phyloP scores from a whole-genome alignment of 306 rosid species.

The Bauhinia variegata region DNA sequence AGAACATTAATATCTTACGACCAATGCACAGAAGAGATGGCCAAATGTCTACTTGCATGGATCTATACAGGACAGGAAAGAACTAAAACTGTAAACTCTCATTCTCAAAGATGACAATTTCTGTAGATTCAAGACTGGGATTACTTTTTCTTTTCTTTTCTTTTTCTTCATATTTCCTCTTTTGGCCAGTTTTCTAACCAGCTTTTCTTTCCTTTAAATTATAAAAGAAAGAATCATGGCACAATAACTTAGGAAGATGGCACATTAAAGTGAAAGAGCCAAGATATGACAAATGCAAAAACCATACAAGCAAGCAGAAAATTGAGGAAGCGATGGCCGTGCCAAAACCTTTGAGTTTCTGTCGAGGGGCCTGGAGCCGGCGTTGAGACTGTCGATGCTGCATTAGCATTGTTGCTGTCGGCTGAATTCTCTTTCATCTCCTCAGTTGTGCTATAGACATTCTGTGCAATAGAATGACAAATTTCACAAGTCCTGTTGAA shows the following conservation, averaged over 20 bases:
- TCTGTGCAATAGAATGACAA: constrained; percentile 79
- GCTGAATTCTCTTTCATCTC: constrained; percentile 59
- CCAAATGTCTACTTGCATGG: constrained; percentile 32
- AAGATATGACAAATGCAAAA: constrained; percentile 89
- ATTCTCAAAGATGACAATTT: constrained; percentile 17
- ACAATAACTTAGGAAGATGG: constrained; percentile 49
- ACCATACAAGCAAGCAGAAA: constrained; percentile 94
- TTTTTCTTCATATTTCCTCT: constrained; percentile 8
- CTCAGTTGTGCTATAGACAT: constrained; percentile 63
- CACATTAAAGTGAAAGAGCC: constrained; percentile 91
- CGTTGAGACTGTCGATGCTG: constrained; percentile 50
- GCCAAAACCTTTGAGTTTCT: constrained; percentile 86
- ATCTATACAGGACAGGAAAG: constrained; percentile 21
- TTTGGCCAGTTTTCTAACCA: constrained; percentile 5
- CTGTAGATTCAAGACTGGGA: constrained; percentile 1
- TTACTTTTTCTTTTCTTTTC: constrained; percentile 9
- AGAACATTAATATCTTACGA: constrained; percentile 36
- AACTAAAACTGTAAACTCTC: constrained; percentile 33
- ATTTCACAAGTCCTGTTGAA: constrained; percentile 87
- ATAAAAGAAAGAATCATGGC: constrained; percentile 15
- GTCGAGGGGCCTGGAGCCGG: constrained; percentile 44
- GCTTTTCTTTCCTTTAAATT: constrained; percentile 19
- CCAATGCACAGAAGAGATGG: constrained; percentile 40
- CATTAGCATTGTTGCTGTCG: constrained; percentile 49
- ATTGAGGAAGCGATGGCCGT: constrained; percentile 88